These are phyloP conservation scores for Coemansia sp. DNA, from an alignment of 192 early-diverging fungal genomes.

Conservation along the genomic window DNA sequence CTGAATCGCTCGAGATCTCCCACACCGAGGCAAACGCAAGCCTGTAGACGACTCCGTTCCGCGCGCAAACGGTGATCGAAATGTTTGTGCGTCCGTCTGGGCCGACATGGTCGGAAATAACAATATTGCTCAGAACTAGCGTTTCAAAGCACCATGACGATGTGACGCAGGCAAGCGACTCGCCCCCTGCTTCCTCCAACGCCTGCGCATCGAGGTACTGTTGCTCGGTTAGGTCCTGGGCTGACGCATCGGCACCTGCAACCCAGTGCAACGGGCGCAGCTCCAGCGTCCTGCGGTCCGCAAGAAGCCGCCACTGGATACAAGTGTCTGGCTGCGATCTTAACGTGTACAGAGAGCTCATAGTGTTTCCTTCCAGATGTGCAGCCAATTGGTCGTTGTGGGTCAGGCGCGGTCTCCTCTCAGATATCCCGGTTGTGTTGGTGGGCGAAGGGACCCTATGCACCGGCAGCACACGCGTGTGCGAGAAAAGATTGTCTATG, in stretches of 20 bases:
- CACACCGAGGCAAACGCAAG: constrained; percentile 41
- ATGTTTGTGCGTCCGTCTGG: constrained; percentile 15
- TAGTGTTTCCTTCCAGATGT: constrained; percentile 28
- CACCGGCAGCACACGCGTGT: constrained; percentile 22
- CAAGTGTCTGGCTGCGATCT: constrained; percentile 43
- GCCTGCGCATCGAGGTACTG: not conserved
- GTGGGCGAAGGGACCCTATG: constrained; percentile 37
- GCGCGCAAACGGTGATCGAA: constrained; percentile 27
- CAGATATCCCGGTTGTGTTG: not conserved
- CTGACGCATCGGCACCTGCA: not conserved
- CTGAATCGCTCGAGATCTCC: constrained; percentile 33
- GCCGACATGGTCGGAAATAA: constrained; percentile 24
- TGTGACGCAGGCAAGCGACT: constrained; percentile 12
- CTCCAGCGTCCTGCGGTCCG: constrained; percentile 39
- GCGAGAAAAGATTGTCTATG: constrained; percentile 50
- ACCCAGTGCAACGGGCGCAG: constrained; percentile 50
- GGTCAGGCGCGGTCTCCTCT: not conserved
- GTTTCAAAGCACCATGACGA: constrained; percentile 48
- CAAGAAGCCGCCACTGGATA: constrained; percentile 50
- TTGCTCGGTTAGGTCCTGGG: not conserved
- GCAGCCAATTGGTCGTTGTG: constrained; percentile 28
- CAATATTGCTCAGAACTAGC: constrained; percentile 21
- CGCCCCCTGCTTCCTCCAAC: constrained; percentile 3
- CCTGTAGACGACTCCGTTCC: constrained; percentile 34
- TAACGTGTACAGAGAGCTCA: constrained; percentile 39